A percentile compares a stretch with the other conserved stretches of the same genome.
phyloP scores from a whole-genome alignment of 305 asterid genomes.

The Solanum hybrid region DNA sequence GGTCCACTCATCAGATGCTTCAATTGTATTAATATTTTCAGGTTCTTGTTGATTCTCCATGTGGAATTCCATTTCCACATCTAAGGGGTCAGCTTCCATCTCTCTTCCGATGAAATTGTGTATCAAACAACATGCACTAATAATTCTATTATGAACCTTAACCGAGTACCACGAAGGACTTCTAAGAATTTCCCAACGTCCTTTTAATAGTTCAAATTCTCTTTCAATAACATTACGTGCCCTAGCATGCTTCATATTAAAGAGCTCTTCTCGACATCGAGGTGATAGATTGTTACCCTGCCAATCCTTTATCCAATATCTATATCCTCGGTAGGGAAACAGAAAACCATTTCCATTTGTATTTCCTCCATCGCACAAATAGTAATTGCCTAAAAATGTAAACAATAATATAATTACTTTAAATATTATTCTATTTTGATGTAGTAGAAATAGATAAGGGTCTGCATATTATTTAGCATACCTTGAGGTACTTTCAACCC shows the following conservation, averaged over 20 bases:
- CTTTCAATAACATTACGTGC: neutral
- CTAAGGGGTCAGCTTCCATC: neutral
- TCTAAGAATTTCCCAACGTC: neutral
- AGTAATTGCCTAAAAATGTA: neutral
- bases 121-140: neutral
- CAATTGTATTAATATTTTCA: neutral
- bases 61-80: neutral
- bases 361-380: neutral
- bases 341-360: neutral
- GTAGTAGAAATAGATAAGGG: neutral
- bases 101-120: neutral
- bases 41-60: neutral
- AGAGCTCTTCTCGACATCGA: neutral
- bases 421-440: neutral
- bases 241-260: neutral
- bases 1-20: neutral
- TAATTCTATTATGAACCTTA: neutral
- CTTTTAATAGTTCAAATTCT: neutral
- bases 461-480: neutral
- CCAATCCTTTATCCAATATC: neutral
- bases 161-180: neutral
- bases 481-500: neutral
- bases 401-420: neutral
- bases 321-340: neutral
- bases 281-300: neutral